Base-by-base conservation (phyloP, 495 filamentous ascomycete genomes). In the Aspergillus nidulans region DNA sequence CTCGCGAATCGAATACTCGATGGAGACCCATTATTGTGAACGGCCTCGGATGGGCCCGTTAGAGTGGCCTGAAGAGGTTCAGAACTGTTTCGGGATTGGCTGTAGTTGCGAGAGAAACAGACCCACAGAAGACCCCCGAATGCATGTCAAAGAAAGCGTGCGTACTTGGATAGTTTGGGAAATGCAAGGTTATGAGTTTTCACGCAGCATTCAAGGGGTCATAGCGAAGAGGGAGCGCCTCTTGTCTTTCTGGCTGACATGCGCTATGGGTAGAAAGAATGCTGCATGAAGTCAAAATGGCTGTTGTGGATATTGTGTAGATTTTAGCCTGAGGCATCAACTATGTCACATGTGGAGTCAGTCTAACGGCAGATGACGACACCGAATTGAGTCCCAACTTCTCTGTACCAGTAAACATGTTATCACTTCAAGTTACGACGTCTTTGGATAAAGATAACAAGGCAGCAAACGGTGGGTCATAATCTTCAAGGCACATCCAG, bases 121-220 rank as follows among this genome's bases (percentile, higher is more conserved):
- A 49, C 53, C 53, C 53, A 56, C 53, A 49, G 53, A 49, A 48
- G 39, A 42, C 44, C 53, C 44, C 53, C 23, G 53, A 49, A 55
- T 43, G 32, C 42, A 52, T 42, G 36, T 28, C 36, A 47, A 49
- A 23, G 19, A n/a, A n/a, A 16, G 34, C 26, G 23, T 26, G 23
- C 34, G 19, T 30, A 15, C 30, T 24, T 20, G 47, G 25, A 1
- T 49, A 30, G 12, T 24, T 36, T 21, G 28, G 30, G 4, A 12
- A 30, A 4, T 38, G 38, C 18, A 19, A 41, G 36, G 23, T 3
- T 13, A 19, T 24, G 41, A 42, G 41, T 6, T 28, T 26, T 16
- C 36, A n/a, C 42, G 19, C 23, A 13, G 20, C 23, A 16, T 49
- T 10, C 28, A 13, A 15, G 10, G 28, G 28, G n/a, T 12, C 28